These are phyloP conservation scores for Pouteria campechiana DNA, from an alignment of 179 eudicot species.

Conservation along the genomic window DNA sequence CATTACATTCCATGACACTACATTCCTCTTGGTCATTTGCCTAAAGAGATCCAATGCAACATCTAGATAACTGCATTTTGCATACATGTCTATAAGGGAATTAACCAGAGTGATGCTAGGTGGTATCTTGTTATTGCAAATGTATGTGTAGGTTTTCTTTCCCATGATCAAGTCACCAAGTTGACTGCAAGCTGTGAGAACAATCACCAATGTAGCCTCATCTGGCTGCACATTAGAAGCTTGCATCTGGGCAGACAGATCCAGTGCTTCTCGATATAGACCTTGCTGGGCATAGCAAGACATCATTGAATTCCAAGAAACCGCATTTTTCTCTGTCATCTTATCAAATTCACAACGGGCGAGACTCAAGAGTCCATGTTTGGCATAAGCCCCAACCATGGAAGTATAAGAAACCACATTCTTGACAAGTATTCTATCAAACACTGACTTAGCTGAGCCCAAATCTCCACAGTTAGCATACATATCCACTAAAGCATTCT, in stretches of 20 bases:
- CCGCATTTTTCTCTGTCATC: conserved; percentile 29
- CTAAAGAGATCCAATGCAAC: conserved; percentile 14
- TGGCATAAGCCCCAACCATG: conserved; percentile 26
- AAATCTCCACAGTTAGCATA: conserved; percentile 32
- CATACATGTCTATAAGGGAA: conserved; percentile 39
- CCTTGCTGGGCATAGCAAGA: conserved; percentile 23
- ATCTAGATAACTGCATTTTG: conserved; percentile 24
- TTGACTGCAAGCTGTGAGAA: conserved; percentile 29
- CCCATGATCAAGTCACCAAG: conserved; percentile 28
- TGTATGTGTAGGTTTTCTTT: conserved; percentile 18
- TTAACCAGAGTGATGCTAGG: conserved; percentile 12
- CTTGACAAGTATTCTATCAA: conserved; percentile 15
- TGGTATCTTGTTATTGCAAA: conserved; percentile 4
- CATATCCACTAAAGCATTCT: conserved; percentile 38
- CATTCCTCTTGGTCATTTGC: conserved; percentile 20
- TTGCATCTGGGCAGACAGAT: conserved; percentile 13
- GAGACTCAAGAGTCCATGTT: conserved; percentile 11
- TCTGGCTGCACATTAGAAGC: conserved; percentile 13
- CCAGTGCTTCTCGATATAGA: conserved; percentile 15
- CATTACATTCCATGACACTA: conserved; percentile 35
- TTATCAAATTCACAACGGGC: conserved; percentile 16
- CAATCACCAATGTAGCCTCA: conserved; percentile 14
- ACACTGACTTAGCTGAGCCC: conserved; percentile 19
- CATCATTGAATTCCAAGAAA: conserved; percentile 37
- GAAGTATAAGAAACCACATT: conserved; percentile 38